Evolutionary conservation across 192 early-diverging fungal genomes (phyloP), one percentile per base, ranked within the genome.

Genomic region (Anaeromyces robustus): DNA sequence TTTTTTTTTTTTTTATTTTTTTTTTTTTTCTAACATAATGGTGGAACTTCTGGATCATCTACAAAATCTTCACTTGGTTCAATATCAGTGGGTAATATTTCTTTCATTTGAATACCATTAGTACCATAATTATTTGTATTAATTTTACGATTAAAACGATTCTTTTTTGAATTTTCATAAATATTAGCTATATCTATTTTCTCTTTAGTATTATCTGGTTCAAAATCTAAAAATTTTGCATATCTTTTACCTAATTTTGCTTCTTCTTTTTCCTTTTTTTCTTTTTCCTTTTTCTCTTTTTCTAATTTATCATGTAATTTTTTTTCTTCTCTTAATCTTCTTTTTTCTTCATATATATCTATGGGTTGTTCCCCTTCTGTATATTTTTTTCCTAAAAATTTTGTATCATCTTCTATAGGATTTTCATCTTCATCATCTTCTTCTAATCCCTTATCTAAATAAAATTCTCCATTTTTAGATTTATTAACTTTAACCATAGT

Each of bases 21-120:
- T 2, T 22, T 52, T 3, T 4, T 18, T 22, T 22, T 22, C 19
- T 68, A 89, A 77, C 85, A 87, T 13, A 90, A 80, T 7, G 89
- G 89, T 2, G 89, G 89, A 68, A 90, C 88, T 30, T 85, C 84
- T 16, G 89, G 89, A 81, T 89, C 89, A 83, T 90, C 89, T 4
- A 82, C 81, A 85, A 89, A 90, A 32, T 84, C 88, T 28, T 82
- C 81, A 82, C 52, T 29, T 3, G 39, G 30, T n/a, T 30, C 29
- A 29, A 77, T 34, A 28, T 81, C 29, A 16, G 41, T 16, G 9
- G 80, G 80, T 30, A 30, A 26, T 9, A 77, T 16, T 84, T 78
- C 16, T n/a, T 68, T 68, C 26, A 68, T n/a, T n/a, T n/a, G 22
- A 68, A 68, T 68, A 68, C 52, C 52, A n/a, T 68, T 68, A 0